phyloP scores from a whole-genome alignment of 2,329 filamentous ascomycete species.

The Sporothrix euskadiensis region DNA sequence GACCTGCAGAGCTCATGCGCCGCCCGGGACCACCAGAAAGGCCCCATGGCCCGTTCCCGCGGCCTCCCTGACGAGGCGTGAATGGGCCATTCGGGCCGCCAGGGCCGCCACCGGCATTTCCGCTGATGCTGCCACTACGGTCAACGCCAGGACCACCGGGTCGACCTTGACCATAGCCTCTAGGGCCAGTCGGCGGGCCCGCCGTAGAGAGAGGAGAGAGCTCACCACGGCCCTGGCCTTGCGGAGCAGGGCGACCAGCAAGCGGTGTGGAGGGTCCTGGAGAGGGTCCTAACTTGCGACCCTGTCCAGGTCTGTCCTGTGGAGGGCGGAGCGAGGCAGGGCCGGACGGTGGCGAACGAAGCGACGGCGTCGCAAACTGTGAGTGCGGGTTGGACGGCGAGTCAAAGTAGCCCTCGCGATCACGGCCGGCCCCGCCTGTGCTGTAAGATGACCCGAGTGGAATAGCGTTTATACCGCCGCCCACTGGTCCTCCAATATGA shows the following conservation, averaged over 20 bases:
- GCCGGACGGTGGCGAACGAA: constrained; percentile 54
- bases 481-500: constrained; percentile 19
- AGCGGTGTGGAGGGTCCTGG: constrained; percentile 36
- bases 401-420: constrained; percentile 20
- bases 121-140: constrained; percentile 12
- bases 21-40: constrained; percentile 30
- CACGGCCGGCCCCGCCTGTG: background rate
- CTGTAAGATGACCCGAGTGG: background rate
- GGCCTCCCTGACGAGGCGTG: constrained; percentile 17
- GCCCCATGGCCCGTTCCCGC: constrained; percentile 35
- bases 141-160: background rate
- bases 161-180: constrained; percentile 27
- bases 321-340: constrained; percentile 56
- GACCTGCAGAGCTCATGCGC: constrained; percentile 33
- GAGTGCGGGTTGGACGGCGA: background rate
- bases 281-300: constrained; percentile 44
- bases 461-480: background rate
- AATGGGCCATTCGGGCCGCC: constrained; percentile 13
- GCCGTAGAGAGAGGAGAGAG: constrained; percentile 16
- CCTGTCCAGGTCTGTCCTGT: constrained; percentile 48
- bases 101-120: constrained; percentile 5
- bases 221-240: constrained; percentile 32
- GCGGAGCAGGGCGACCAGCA: constrained; percentile 39
- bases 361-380: constrained; percentile 9
- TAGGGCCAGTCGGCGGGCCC: constrained; percentile 30